A percentile compares a stretch with the other conserved stretches of the same genome.
Evolutionary conservation across 345 rosid genomes (phyloP).

Genomic region (Eucalyptus pauciflora): DNA sequence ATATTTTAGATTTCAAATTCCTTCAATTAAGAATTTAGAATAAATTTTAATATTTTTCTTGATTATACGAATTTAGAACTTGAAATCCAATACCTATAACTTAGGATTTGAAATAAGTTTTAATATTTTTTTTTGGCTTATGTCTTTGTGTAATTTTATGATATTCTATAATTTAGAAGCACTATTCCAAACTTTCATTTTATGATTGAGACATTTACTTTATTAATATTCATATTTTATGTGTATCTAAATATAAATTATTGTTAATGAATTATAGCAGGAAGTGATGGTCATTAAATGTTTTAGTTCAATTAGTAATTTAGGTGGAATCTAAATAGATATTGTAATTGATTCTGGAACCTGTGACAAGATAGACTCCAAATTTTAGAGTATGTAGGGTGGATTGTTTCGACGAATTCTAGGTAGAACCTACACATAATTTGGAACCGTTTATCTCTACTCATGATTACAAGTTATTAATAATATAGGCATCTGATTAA

Average conservation of each 20-base stretch:
- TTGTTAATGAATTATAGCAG: fast-evolving
- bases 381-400: too few species aligned
- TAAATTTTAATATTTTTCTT: too few species aligned
- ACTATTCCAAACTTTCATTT: too few species aligned
- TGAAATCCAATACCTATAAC: fast-evolving
- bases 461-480: neutral
- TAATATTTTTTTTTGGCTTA: too few species aligned
- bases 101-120: fast-evolving
- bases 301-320: too few species aligned
- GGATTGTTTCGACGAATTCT: fast-evolving
- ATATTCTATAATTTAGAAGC: too few species aligned
- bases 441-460: fast-evolving
- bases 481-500: neutral
- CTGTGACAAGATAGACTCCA: fast-evolving
- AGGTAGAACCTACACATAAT: fast-evolving
- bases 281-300: fast-evolving
- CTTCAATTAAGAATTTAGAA: too few species aligned
- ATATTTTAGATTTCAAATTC: too few species aligned
- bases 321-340: too few species aligned
- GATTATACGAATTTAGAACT: fast-evolving
- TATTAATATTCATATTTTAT: too few species aligned
- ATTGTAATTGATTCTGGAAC: fast-evolving
- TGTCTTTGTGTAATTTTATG: too few species aligned
- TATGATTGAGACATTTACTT: fast-evolving
- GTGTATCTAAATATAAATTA: too few species aligned